Conservation (phyloP, 1,284 basidiomycete genomes). For the Bjerkandera adusta region DNA sequence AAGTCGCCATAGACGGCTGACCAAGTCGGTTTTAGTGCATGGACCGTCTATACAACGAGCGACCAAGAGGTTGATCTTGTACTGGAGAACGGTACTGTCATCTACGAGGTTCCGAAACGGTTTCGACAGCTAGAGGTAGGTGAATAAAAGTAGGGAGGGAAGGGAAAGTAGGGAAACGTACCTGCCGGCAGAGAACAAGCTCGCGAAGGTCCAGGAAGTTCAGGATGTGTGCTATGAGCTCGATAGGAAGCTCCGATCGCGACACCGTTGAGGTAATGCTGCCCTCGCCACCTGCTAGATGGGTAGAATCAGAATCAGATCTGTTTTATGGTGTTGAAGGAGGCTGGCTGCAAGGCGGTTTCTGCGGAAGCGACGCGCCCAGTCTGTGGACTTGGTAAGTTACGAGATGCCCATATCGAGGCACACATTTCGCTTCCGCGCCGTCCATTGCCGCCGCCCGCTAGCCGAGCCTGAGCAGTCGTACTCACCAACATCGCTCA, state of each 20-base stretch:
- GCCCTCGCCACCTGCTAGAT: too few relatives aligned
- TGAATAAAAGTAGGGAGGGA: not conserved
- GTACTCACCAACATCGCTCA: too few relatives aligned
- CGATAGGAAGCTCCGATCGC: not conserved
- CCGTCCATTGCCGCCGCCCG: too few relatives aligned
- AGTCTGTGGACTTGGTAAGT: too few relatives aligned
- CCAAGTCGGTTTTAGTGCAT: not conserved
- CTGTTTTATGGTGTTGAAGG: too few relatives aligned
- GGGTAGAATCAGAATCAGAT: too few relatives aligned
- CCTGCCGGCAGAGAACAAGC: not conserved
- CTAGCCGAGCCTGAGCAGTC: too few relatives aligned
- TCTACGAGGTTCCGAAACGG: slow-evolving; percentile 7
- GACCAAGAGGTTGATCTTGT: slow-evolving; percentile 9
- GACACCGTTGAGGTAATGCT: not conserved
- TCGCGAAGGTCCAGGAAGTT: not conserved
- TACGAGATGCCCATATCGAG: too few relatives aligned
- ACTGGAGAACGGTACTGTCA: slow-evolving; percentile 7
- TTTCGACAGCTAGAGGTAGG: slow-evolving; percentile 1
- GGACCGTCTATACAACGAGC: slow-evolving; percentile 5
- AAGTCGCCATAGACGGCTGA: not conserved
- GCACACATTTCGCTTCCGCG: too few relatives aligned
- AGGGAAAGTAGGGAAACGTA: not conserved
- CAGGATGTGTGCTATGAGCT: not conserved
- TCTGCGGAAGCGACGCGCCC: too few relatives aligned
- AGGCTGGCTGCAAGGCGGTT: too few relatives aligned